Percentiles rank a stretch among this genome's conserved stretches.
Evolutionary conservation across 23 red algal species (phyloP).

Genomic region (Cyanidium caldarium): DNA sequence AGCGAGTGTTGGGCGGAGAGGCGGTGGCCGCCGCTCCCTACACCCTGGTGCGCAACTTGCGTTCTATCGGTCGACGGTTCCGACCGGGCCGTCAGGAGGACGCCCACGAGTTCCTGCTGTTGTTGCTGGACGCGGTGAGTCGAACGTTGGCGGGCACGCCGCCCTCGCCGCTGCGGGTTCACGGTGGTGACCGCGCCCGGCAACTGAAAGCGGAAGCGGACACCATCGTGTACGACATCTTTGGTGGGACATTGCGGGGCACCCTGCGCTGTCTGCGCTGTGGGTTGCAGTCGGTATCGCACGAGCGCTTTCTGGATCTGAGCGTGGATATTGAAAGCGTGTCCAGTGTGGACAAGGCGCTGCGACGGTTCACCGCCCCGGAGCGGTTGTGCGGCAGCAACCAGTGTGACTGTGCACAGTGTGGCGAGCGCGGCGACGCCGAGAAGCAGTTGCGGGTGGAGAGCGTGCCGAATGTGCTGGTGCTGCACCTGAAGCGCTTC

Average conservation of each 20-base stretch:
- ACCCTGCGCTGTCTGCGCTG: conserved; percentile 39
- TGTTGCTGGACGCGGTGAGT: conserved; percentile 48
- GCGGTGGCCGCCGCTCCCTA: conserved; percentile 3
- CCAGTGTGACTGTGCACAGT: conserved; percentile 49
- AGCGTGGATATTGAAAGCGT: conserved; percentile 34
- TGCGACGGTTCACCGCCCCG: conserved; percentile 34
- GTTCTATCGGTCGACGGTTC: conserved; percentile 28
- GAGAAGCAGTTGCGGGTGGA: conserved; percentile 40
- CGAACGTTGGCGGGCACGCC: not conserved
- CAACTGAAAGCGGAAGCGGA: conserved; percentile 14
- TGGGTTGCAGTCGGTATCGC: conserved; percentile 11
- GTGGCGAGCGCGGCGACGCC: conserved; percentile 19
- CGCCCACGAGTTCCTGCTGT: conserved; percentile 87
- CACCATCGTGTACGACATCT: conserved; percentile 44
- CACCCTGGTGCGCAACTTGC: conserved; percentile 9
- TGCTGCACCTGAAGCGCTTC: conserved; percentile 87
- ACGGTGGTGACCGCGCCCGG: not conserved
- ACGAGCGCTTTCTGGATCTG: conserved; percentile 82
- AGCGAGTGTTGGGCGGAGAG: not conserved
- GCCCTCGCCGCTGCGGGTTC: not conserved
- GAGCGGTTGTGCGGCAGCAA: conserved; percentile 63
- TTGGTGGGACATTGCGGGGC: conserved; percentile 54
- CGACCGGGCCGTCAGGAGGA: conserved; percentile 70
- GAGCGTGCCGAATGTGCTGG: conserved; percentile 52
- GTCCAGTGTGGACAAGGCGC: conserved; percentile 15